A percentile compares a stretch with the other conserved stretches of the same genome.
Conservation (phyloP, 805 yeast species). For the Candida succiphila region DNA sequence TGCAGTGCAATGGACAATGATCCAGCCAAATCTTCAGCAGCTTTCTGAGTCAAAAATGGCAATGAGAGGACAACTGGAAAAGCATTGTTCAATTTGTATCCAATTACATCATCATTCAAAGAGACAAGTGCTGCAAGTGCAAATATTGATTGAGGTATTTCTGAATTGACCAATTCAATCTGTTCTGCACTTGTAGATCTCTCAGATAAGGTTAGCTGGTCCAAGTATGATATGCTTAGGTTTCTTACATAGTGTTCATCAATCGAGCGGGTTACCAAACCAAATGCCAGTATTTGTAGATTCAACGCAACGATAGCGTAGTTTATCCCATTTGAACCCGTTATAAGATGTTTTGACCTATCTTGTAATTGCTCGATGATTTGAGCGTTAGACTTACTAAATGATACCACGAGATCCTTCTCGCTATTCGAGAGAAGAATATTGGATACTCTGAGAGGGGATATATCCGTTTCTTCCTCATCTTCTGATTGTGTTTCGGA, state of each 20-base stretch:
- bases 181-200: slow-evolving; percentile 38
- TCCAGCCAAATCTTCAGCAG: slow-evolving; percentile 43
- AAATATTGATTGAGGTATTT: slow-evolving; percentile 27
- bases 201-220: slow-evolving; percentile 12
- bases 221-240: slow-evolving; percentile 40
- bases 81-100: slow-evolving; percentile 22
- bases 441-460: background rate
- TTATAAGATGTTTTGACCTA: slow-evolving; percentile 13
- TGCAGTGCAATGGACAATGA: slow-evolving; percentile 59
- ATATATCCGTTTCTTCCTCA: background rate
- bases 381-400: slow-evolving; percentile 5
- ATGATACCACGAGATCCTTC: background rate
- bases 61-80: slow-evolving; percentile 47
- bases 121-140: slow-evolving; percentile 23
- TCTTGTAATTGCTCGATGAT: slow-evolving; percentile 16
- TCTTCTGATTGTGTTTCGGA: too few relatives aligned
- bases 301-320: slow-evolving; percentile 20
- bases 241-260: slow-evolving; percentile 32
- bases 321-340: slow-evolving; percentile 16
- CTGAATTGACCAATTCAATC: slow-evolving; percentile 40
- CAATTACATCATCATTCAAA: slow-evolving; percentile 28
- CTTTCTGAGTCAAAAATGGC: slow-evolving; percentile 33
- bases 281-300: slow-evolving; percentile 39
- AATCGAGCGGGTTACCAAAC: slow-evolving; percentile 14
- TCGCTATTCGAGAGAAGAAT: background rate